Base-by-base conservation (phyloP, 2,329 filamentous ascomycete species). In the Ilyonectria mors-panacis region DNA sequence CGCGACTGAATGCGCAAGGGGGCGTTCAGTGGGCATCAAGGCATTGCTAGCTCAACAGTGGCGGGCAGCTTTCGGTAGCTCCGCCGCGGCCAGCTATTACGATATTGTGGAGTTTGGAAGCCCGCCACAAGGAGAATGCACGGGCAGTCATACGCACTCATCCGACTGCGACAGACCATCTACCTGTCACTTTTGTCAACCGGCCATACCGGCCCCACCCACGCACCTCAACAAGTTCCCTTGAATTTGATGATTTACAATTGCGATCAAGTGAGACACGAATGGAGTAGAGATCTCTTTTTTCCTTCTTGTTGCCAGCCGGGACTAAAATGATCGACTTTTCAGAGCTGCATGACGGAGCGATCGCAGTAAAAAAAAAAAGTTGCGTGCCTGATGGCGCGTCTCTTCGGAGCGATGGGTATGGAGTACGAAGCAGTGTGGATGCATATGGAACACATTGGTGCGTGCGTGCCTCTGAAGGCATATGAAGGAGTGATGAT, bases 361-460 rank as follows among this genome's bases (percentile, higher is more conserved):
- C 58, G 62, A 67, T 71, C 37, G 59, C 33, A 50, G 58, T 21
- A 35, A 68, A 48, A 68, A 65, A 65, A 50, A 57, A 72, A 74
- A 47, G 56, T 56, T 59, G 60, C 56, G 66, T 69, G 35, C 44
- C 60, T 59, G 58, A 56, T 54, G 48, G 55, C 47, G 60, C 28
- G 28, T 44, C 35, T 47, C 56, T 54, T 21, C 35, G n/a, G 48
- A 8, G 33, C 37, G 59, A 45, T 63, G 59, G 45, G 57, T 28
- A 54, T 12, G 37, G 47, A 51, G 19, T 33, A 65, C 44, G 45
- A n/a, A 42, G 6, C n/a, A n/a, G 17, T 19, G 42, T 62, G 39
- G 53, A 55, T 62, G 59, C 33, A 55, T 54, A 54, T 55, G 33
- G 51, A 55, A 55, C 33, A 26, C 23, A 26, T 39, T 39, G 21